Conservation (phyloP, 257 asterid species). For the Knoxia roxburghii region DNA sequence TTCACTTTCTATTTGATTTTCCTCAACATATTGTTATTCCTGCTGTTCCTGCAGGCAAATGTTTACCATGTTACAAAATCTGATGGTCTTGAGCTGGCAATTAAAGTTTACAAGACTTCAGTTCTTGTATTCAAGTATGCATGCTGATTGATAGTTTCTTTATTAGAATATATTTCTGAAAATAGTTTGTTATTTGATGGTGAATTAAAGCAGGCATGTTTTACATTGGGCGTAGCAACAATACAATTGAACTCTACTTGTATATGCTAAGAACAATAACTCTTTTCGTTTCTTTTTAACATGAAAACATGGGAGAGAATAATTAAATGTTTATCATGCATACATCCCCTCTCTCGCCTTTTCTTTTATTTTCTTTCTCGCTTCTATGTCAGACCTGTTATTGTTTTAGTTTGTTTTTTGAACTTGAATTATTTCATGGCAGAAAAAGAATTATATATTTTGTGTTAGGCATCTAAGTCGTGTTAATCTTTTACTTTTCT, state of each 20-base stretch:
- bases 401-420: background rate
- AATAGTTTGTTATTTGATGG: background rate
- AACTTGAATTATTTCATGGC: background rate
- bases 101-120: conserved; percentile 92
- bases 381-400: background rate
- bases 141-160: conserved; percentile 9
- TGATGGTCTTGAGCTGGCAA: conserved; percentile 82
- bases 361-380: background rate
- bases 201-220: no score
- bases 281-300: background rate
- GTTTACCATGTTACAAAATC: conserved; percentile 91
- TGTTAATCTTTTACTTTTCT: conserved; percentile 7
- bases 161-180: background rate
- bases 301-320: background rate
- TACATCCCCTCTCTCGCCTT: background rate
- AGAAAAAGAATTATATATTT: background rate
- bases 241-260: background rate
- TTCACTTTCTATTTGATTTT: conserved; percentile 6
- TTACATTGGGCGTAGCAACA: background rate
- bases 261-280: no score
- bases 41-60: conserved; percentile 59
- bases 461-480: background rate
- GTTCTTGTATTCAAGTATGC: conserved; percentile 87
- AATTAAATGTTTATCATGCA: background rate
- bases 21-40: conserved; percentile 8